phyloP scores from a whole-genome alignment of 177 flowering plant species.

The Tripterygium wilfordii region DNA sequence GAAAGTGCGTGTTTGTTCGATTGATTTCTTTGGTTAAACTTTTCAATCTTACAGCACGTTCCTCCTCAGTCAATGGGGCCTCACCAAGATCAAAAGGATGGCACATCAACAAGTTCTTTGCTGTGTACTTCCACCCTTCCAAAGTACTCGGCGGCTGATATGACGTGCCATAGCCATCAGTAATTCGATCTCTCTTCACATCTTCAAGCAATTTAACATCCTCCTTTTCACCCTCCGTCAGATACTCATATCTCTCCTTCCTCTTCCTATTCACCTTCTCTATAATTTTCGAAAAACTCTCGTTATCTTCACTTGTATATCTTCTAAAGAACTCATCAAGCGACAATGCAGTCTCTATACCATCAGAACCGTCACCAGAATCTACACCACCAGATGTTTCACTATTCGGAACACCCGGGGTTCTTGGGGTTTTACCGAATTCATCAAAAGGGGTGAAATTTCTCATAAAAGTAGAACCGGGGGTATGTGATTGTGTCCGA shows the following conservation, averaged over 20 bases:
- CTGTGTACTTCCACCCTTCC: conserved; percentile 79
- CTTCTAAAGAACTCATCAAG: conserved; percentile 72
- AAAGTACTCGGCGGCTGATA: conserved; percentile 76
- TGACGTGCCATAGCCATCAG: conserved; percentile 92
- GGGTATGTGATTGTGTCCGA: conserved; percentile 28
- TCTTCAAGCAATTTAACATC: conserved; percentile 35
- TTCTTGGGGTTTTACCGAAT: conserved; percentile 28
- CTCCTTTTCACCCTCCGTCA: conserved; percentile 53
- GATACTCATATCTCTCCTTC: conserved; percentile 61
- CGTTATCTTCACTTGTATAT: conserved; percentile 91
- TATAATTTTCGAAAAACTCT: conserved; percentile 68
- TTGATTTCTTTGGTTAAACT: conserved; percentile 73
- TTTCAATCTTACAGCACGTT: conserved; percentile 55
- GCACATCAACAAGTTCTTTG: conserved; percentile 89
- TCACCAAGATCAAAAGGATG: conserved; percentile 75
- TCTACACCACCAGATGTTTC: conserved; percentile 10
- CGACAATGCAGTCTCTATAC: conserved; percentile 23
- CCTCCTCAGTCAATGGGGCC: conserved; percentile 70
- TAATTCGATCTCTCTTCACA: conserved; percentile 53
- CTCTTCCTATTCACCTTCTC: conserved; percentile 83
- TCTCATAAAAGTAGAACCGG: conserved; percentile 43
- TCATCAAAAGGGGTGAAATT: conserved; percentile 41
- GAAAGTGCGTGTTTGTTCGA: conserved; percentile 59
- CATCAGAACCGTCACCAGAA: conserved; percentile 9
- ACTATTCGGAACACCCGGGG: conserved; percentile 20